Base-by-base conservation (phyloP, 306 rosid genomes). In the Cicer judaicum region DNA sequence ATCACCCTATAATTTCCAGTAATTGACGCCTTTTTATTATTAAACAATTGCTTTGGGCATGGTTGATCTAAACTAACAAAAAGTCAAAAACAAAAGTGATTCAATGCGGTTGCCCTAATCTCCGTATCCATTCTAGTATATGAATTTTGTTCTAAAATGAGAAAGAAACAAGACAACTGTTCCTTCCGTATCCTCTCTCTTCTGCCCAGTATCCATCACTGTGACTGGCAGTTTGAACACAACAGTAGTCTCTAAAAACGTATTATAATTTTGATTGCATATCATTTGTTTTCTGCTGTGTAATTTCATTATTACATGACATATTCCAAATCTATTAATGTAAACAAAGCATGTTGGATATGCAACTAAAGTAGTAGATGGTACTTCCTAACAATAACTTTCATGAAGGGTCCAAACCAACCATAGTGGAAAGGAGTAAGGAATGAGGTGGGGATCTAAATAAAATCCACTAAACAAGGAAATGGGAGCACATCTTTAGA, bases 391-490 rank as follows among this genome's bases (percentile, higher is more conserved):
- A 47, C 1, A 57, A 44, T 8, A 56, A 15, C 10, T 43, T 7
- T 29, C 41, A 29, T 69, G 36, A 38, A 70, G 42, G 72, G 72
- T 6, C 72, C 40, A 7, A 11, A 68, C 29, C 64, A 55, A 59
- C 54, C 19, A 11, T 55, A 19, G 54, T 19, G 48, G 29, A 57
- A 57, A 39, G 44, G 43, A 39, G 55, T 21, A 44, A 40, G 39
- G 76, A 69, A 38, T 14, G 16, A 62, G 19, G 65, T 39, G 39
- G 54, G 14, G 48, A 34, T 73, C 71, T 15, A 50, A 52, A 68
- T 50, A 57, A 78, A 48, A 83, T 79, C 64, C 65, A 54, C 43
- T 9, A 44, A 63, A 73, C 15, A 68, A 73, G 39, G 48, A 64
- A 70, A 46, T 5, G 15, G 36, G 59, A 24, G 53, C 29, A 70